Evolutionary conservation across 805 yeast genomes (phyloP).

Genomic region (Yamadazyma sp.): DNA sequence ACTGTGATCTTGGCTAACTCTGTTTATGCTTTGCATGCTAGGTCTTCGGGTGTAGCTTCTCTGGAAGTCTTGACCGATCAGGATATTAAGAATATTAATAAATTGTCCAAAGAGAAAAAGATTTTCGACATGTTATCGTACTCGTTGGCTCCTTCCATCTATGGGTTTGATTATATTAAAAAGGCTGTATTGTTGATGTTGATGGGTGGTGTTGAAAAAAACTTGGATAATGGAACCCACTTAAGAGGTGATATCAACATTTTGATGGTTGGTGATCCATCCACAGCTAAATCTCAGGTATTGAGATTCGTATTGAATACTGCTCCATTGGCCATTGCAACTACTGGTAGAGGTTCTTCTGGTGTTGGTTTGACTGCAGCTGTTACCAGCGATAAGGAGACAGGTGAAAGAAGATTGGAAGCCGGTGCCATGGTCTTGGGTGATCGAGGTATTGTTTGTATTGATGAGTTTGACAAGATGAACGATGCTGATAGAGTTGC

Average conservation of each 20-base stretch:
- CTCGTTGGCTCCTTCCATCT: constrained; percentile 93
- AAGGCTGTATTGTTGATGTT: constrained; percentile 88
- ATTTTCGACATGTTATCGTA: constrained; percentile 78
- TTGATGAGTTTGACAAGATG: constrained; percentile 99
- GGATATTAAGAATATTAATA: constrained; percentile 85
- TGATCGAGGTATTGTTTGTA: constrained; percentile 95
- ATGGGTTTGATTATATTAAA: constrained; percentile 88
- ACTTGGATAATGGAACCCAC: constrained; percentile 91
- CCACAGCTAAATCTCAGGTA: constrained; percentile 97
- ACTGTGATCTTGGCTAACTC: constrained; percentile 88
- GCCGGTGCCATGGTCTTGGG: constrained; percentile 99
- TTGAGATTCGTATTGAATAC: constrained; percentile 92
- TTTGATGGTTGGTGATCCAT: constrained; percentile 97
- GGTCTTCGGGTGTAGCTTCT: constrained; percentile 82
- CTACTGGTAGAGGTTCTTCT: constrained; percentile 99
- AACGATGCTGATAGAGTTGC: constrained; percentile 95
- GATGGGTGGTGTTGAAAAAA: constrained; percentile 92
- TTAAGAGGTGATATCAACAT: constrained; percentile 97
- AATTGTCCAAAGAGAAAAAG: constrained; percentile 64
- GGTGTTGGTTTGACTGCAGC: constrained; percentile 99
- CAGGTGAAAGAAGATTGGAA: constrained; percentile 93
- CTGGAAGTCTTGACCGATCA: constrained; percentile 67
- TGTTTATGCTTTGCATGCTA: constrained; percentile 81
- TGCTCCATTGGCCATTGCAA: constrained; percentile 93
- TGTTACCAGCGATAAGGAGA: constrained; percentile 92